A percentile compares a stretch with the other conserved stretches of the same genome.
Evolutionary conservation across 768 basidiomycete species (phyloP).

Genomic region (Porphyrellus cyaneotinctus): DNA sequence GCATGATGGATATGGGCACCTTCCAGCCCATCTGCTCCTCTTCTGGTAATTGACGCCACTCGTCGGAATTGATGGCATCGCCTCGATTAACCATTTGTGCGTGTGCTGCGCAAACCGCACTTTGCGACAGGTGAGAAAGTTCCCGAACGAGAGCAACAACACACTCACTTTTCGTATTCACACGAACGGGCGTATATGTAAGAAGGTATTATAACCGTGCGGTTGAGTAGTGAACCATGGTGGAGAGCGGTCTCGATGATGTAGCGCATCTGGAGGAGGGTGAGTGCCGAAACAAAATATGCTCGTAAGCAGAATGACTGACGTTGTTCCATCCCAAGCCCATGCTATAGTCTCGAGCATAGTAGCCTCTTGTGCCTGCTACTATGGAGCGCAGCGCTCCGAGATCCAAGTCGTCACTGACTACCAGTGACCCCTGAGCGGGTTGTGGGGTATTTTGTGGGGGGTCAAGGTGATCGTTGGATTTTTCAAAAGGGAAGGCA

Average conservation of each 20-base stretch:
- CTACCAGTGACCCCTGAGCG: constrained; percentile 10
- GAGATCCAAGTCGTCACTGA: constrained; percentile 24
- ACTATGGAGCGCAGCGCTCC: constrained; percentile 34
- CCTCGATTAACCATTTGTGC: constrained; percentile 43
- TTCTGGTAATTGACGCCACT: constrained; percentile 39
- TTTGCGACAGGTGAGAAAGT: constrained; percentile 9
- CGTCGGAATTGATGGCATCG: constrained; percentile 38
- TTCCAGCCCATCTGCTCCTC: constrained; percentile 36
- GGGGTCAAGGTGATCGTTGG: background rate
- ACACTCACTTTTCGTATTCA: constrained; percentile 29
- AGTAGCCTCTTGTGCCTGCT: constrained; percentile 39
- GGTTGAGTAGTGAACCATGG: constrained; percentile 42
- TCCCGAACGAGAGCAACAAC: background rate
- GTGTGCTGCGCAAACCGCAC: constrained; percentile 38
- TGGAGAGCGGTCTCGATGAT: constrained; percentile 44
- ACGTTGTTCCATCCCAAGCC: constrained; percentile 49
- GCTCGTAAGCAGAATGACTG: constrained; percentile 9
- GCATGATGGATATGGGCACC: constrained; percentile 36
- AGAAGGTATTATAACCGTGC: constrained; percentile 42
- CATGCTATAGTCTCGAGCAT: constrained; percentile 42
- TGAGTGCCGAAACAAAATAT: constrained; percentile 1
- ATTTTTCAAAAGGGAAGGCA: constrained; percentile 13
- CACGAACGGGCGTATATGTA: constrained; percentile 45
- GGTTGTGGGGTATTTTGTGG: background rate
- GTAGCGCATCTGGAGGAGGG: constrained; percentile 38